Evolutionary conservation across 305 asterid species (phyloP).

Genomic region (Solanum hybrid): DNA sequence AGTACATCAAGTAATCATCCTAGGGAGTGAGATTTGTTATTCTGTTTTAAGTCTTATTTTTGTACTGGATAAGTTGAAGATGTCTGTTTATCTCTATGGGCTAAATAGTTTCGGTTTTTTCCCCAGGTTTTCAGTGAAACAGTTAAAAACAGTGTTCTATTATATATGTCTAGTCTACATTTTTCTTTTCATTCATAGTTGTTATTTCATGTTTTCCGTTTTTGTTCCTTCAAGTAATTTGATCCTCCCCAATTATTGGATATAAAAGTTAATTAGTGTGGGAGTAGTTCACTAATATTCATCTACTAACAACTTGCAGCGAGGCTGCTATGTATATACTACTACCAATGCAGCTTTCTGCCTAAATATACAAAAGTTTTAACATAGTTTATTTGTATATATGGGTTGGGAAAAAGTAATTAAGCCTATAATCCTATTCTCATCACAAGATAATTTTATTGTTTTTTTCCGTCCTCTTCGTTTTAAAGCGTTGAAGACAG

Average conservation of each 20-base stretch:
- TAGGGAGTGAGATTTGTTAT: not conserved
- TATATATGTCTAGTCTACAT: not conserved
- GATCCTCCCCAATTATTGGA: not conserved
- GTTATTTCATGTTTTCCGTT: not conserved
- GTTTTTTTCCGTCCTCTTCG: not conserved
- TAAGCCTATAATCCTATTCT: not conserved
- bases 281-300: not conserved
- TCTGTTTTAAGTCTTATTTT: not conserved
- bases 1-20: slow-evolving; percentile 31
- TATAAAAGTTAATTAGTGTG: not conserved
- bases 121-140: not conserved
- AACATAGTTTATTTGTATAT: not conserved
- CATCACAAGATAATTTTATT: not conserved
- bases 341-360: not conserved
- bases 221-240: not conserved
- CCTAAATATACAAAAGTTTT: not conserved
- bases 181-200: not conserved
- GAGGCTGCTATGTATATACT: not conserved
- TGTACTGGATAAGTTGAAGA: not conserved
- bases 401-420: not conserved
- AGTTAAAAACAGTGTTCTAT: not conserved
- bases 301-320: not conserved
- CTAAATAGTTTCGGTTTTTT: not conserved
- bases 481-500: not conserved
- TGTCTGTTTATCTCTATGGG: not conserved